Evolutionary conservation across 352 stramenopile species (phyloP).

Genomic region (Globisporangium polare): DNA sequence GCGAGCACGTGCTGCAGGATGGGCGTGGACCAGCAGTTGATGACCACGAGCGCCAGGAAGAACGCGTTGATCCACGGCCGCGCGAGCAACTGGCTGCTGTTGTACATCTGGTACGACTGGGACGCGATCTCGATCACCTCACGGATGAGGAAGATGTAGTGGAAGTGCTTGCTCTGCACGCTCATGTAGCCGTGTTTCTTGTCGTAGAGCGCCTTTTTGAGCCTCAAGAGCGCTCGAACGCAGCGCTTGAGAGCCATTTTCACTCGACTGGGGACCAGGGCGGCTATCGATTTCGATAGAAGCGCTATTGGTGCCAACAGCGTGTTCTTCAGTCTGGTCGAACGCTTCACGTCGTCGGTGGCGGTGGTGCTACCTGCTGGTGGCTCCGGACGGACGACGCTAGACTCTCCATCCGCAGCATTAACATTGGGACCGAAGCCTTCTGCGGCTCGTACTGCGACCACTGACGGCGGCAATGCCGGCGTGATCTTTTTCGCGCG

Average conservation of each 20-base stretch:
- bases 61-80: slow-evolving; percentile 18
- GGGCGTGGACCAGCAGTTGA: slow-evolving; percentile 20
- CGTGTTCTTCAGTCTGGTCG: neutral
- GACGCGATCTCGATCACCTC: slow-evolving; percentile 23
- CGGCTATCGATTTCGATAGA: neutral
- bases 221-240: neutral
- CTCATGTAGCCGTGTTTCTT: slow-evolving; percentile 16
- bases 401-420: neutral
- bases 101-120: slow-evolving; percentile 21
- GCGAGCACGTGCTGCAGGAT: slow-evolving; percentile 17
- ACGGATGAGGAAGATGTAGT: slow-evolving; percentile 18
- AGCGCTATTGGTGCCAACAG: neutral
- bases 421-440: neutral
- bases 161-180: slow-evolving; percentile 19
- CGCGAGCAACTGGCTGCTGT: slow-evolving; percentile 13
- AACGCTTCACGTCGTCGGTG: neutral
- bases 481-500: slow-evolving; percentile 11
- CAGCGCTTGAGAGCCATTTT: neutral
- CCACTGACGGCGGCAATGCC: slow-evolving; percentile 8
- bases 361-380: too few species aligned
- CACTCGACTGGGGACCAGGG: slow-evolving; percentile 2
- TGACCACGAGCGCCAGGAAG: slow-evolving; percentile 17
- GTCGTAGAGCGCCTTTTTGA: slow-evolving; percentile 15
- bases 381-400: neutral
- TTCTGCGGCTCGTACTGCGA: neutral